Percentiles rank a stretch among this genome's conserved stretches.
Evolutionary conservation across 2,329 filamentous ascomycete genomes (phyloP).

Genomic region (Geosmithia morbida): DNA sequence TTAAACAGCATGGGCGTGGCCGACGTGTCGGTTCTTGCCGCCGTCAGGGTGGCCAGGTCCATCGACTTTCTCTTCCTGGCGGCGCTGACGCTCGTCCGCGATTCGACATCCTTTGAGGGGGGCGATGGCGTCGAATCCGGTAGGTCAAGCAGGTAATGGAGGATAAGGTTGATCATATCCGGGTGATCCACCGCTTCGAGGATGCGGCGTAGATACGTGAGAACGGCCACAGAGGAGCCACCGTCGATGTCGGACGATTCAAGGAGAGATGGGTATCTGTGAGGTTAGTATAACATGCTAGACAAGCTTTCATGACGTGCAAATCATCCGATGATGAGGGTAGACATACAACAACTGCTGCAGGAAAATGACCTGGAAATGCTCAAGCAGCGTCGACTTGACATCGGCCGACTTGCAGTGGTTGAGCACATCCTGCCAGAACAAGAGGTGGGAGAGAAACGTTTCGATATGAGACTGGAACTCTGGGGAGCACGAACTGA

Average conservation of each 20-base stretch:
- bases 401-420: slow-evolving; percentile 88
- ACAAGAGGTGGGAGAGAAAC: slow-evolving; percentile 86
- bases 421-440: slow-evolving; percentile 97
- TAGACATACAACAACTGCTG: slow-evolving; percentile 71
- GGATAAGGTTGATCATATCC: slow-evolving; percentile 84
- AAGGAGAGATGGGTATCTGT: slow-evolving; percentile 80
- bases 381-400: slow-evolving; percentile 82
- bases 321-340: no score
- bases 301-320: background rate
- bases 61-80: slow-evolving; percentile 77
- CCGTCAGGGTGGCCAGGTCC: slow-evolving; percentile 69
- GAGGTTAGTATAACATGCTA: slow-evolving; percentile 7
- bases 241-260: slow-evolving; percentile 96
- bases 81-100: slow-evolving; percentile 41
- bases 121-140: slow-evolving; percentile 30
- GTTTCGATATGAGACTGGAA: slow-evolving; percentile 82
- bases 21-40: slow-evolving; percentile 55
- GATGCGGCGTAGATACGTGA: slow-evolving; percentile 85
- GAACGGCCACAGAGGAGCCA: slow-evolving; percentile 87
- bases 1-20: slow-evolving; percentile 78
- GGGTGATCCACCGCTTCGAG: slow-evolving; percentile 85
- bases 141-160: slow-evolving; percentile 81
- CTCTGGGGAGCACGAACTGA: slow-evolving; percentile 58
- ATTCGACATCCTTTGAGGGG: slow-evolving; percentile 10
- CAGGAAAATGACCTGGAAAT: slow-evolving; percentile 93